phyloP scores from a whole-genome alignment of 2,329 filamentous ascomycete genomes.

The Boeremia lycopersici region DNA sequence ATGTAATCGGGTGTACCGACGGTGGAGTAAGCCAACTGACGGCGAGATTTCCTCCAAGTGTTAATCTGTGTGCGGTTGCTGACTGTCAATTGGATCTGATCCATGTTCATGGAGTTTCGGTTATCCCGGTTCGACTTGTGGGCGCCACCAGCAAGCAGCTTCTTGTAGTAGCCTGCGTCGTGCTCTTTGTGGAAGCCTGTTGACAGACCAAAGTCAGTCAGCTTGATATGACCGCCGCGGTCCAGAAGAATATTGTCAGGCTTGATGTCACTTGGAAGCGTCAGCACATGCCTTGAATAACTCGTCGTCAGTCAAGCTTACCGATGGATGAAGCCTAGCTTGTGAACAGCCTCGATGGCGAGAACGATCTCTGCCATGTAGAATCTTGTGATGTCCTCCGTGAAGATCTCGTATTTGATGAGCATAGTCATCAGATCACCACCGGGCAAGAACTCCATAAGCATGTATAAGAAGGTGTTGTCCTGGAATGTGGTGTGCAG shows the following conservation, averaged over 20 bases:
- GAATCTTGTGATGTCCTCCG: constrained; percentile 96
- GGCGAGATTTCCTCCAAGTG: constrained; percentile 94
- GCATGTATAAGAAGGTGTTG: constrained; percentile 92
- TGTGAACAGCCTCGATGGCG: constrained; percentile 98
- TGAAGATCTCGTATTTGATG: constrained; percentile 99
- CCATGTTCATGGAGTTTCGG: constrained; percentile 91
- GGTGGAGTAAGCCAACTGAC: constrained; percentile 96
- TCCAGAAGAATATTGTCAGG: constrained; percentile 98
- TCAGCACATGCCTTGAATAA: constrained; percentile 25
- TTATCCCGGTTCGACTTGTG: constrained; percentile 63
- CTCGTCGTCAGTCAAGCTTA: constrained; percentile 52
- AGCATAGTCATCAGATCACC: constrained; percentile 99
- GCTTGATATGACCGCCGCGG: constrained; percentile 93
- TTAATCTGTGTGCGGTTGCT: constrained; percentile 98
- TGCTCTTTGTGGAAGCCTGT: constrained; percentile 98
- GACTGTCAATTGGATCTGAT: constrained; percentile 97
- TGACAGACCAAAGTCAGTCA: constrained; percentile 96
- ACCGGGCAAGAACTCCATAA: constrained; percentile 98
- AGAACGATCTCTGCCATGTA: constrained; percentile 98
- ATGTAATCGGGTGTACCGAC: constrained; percentile 99
- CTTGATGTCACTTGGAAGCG: constrained; percentile 82
- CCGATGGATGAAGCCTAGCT: constrained; percentile 98
- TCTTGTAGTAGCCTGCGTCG: constrained; percentile 98
- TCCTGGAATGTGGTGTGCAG: constrained; percentile 98
- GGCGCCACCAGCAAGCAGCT: constrained; percentile 76